Evolutionary conservation across 352 stramenopile genomes (phyloP).

Genomic region (Thalassiosira livingstoniorum): DNA sequence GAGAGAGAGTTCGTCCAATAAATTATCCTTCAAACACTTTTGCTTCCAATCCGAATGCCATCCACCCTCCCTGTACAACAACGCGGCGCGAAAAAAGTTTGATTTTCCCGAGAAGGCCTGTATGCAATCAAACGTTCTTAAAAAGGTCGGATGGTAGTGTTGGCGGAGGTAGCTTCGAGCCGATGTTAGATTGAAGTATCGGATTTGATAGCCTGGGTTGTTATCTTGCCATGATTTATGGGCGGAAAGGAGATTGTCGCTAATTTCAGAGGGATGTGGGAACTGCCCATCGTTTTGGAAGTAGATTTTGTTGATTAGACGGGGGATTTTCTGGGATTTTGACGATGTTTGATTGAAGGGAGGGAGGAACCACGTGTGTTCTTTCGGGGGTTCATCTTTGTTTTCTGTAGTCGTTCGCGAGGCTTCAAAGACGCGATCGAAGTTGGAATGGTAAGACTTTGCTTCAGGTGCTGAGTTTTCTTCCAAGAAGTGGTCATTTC

Average conservation of each 20-base stretch:
- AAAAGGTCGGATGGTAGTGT: slow-evolving; percentile 47
- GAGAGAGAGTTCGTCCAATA: slow-evolving; percentile 33
- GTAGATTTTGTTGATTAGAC: slow-evolving; percentile 37
- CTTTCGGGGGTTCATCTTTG: too few relatives aligned
- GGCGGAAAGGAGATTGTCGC: slow-evolving; percentile 12
- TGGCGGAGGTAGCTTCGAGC: slow-evolving; percentile 18
- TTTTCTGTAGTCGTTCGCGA: too few relatives aligned
- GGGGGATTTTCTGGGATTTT: slow-evolving; percentile 11
- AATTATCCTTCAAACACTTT: slow-evolving; percentile 6
- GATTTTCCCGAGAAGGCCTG: slow-evolving; percentile 43
- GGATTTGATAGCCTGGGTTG: slow-evolving; percentile 51
- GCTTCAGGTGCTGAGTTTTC: too few relatives aligned
- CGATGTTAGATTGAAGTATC: slow-evolving; percentile 30
- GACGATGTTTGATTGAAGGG: background rate
- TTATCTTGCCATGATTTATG: slow-evolving; percentile 36
- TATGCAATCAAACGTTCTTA: slow-evolving; percentile 51
- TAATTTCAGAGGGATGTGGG: background rate
- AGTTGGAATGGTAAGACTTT: too few relatives aligned
- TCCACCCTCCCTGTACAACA: slow-evolving; percentile 63
- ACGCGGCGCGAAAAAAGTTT: slow-evolving; percentile 61
- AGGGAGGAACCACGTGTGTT: too few relatives aligned
- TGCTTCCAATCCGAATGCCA: slow-evolving; percentile 58
- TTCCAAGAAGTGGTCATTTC: too few relatives aligned
- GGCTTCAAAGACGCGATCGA: too few relatives aligned
- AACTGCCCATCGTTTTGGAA: slow-evolving; percentile 30